Base-by-base conservation (phyloP, 768 basidiomycete species). In the Nidularia sp. region DNA sequence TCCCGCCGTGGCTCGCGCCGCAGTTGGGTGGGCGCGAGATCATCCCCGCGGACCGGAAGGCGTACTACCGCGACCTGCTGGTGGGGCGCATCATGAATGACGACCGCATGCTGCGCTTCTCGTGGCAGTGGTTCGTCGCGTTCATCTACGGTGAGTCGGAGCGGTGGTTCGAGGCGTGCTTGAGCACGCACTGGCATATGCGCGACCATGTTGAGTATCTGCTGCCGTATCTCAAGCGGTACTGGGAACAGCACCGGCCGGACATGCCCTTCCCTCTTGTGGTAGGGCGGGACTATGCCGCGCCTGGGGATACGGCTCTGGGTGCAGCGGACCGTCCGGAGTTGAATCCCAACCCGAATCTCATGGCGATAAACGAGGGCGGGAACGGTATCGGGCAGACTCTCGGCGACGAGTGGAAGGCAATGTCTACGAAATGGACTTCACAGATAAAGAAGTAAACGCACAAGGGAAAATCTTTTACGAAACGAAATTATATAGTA, bases 91-190 rank as follows among this genome's bases (percentile, higher is more conserved):
- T 62, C 41, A 55, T 63, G 51, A 55, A 57, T 52, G 55, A 54
- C 39, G 50, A 49, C 2, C 50, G 51, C 25, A 39, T 55, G 18
- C 29, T 61, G 15, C 55, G 52, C 29, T 47, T 48, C 45, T 45
- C 56, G 31, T 46, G 42, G 46, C 50, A 58, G 15, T 67, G 66
- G 66, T 46, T 67, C 51, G 45, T 63, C 34, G 64, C 64, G 45
- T 53, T 63, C 46, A 58, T 66, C 42, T 67, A 55, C 25, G 66
- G 66, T 32, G 53, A 51, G 41, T 54, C 66, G 13, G 66, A 67
- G 49, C 66, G 66, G 25, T 67, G 66, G 66, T 67, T 67, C 48
- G 66, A 67, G 53, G 64, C 57, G 8, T 56, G 62, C 31, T 46
- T 62, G 45, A 55, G 57, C 36, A 51, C 60, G 34, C 66, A 67